Evolutionary conservation across 495 filamentous ascomycete species (phyloP).

Genomic region (Staphylotrichum longicolle): DNA sequence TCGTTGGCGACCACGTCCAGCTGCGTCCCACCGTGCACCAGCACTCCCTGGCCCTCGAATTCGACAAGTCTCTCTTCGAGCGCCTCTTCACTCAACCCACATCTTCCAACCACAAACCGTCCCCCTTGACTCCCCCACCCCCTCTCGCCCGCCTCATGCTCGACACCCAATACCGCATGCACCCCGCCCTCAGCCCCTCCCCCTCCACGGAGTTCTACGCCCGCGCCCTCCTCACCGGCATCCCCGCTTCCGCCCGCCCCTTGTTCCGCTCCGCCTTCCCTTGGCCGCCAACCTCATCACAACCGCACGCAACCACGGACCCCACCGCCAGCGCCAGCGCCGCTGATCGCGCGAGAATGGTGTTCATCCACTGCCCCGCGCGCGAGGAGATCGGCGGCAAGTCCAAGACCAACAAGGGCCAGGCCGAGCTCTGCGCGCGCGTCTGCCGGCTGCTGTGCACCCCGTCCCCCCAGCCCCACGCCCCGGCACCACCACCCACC

Average conservation of each 20-base stretch:
- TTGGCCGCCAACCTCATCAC: background rate
- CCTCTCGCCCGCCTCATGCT: conserved; percentile 43
- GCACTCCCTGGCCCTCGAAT: conserved; percentile 38
- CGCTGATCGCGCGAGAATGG: conserved; percentile 33
- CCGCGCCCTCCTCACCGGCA: conserved; percentile 42
- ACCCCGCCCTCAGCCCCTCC: conserved; percentile 44
- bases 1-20: conserved; percentile 56
- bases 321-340: background rate
- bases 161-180: conserved; percentile 57
- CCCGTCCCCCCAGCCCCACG: background rate
- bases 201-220: conserved; percentile 51
- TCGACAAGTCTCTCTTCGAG: conserved; percentile 53
- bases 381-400: conserved; percentile 3
- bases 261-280: conserved; percentile 32
- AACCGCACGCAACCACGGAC: too few species aligned
- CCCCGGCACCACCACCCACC: background rate
- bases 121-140: background rate
- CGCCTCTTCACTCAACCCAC: conserved; percentile 37
- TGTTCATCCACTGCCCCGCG: background rate
- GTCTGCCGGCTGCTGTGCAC: background rate
- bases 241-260: conserved; percentile 18
- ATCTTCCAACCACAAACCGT: background rate
- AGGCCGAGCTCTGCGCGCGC: background rate
- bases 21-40: conserved; percentile 49
- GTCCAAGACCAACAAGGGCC: conserved; percentile 5